Conservation (phyloP, 1,139 yeast genomes). For the Chernovozyma aurita region DNA sequence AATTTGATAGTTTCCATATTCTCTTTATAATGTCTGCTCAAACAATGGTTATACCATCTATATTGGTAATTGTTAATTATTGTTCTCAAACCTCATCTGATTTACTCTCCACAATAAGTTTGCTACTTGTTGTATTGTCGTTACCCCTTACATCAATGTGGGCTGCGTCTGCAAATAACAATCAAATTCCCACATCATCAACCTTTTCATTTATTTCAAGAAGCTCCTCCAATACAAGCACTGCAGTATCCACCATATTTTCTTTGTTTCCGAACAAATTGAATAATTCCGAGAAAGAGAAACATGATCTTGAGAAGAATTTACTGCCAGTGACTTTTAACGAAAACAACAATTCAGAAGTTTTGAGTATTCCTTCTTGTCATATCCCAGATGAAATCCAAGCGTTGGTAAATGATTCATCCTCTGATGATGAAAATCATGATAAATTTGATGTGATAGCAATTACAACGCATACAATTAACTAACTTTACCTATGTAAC, state of each 20-base stretch:
- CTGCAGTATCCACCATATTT: conserved; percentile 2
- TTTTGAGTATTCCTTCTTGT: not conserved
- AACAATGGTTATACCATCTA: conserved; percentile 73
- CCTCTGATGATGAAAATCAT: not conserved
- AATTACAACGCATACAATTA: not conserved
- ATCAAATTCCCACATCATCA: conserved; percentile 24
- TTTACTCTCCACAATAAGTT: conserved; percentile 20
- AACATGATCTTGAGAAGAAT: conserved; percentile 1
- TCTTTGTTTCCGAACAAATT: conserved; percentile 3
- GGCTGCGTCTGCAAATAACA: conserved; percentile 64
- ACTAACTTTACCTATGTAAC: too few species aligned
- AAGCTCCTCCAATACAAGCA: conserved; percentile 9
- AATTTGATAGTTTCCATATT: conserved; percentile 78
- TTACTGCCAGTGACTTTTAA: not conserved
- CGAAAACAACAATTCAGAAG: not conserved
- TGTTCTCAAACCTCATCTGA: conserved; percentile 1
- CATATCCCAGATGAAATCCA: not conserved
- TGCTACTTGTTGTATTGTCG: conserved; percentile 48
- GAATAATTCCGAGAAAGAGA: not conserved
- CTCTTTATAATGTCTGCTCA: conserved; percentile 79
- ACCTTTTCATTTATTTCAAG: conserved; percentile 17
- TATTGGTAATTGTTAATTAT: conserved; percentile 56
- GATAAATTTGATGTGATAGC: not conserved
- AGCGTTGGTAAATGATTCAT: not conserved
- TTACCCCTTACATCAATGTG: conserved; percentile 84